Base-by-base conservation (phyloP, 257 asterid genomes). In the Craterostigma plantagineum region DNA sequence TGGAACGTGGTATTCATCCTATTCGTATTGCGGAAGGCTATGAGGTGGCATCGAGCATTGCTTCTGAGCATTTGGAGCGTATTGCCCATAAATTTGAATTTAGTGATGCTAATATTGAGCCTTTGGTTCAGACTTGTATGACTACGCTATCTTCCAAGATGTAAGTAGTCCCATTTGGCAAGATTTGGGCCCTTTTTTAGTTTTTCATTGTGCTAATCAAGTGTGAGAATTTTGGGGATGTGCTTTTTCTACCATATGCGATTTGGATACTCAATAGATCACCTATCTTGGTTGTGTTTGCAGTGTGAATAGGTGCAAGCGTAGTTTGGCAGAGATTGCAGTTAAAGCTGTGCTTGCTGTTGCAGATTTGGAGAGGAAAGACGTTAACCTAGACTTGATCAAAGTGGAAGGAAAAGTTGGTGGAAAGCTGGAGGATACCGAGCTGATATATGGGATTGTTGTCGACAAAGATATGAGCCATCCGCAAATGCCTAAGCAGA, bases 381-480 rank as follows among this genome's bases (percentile, higher is more conserved):
- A 78, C 60, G 86, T 78, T 34, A 78, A 78, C 63, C 54, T 78
- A 58, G 86, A 78, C 73, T 51, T 78, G 16, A 74, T 78, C 51
- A 78, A 78, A 68, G 81, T 78, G 11, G 92, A 78, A 52, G 86
- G 92, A 14, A 74, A 74, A 64, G 92, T 74, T 4, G 92, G 92
- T 40, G 92, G 86, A 41, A 78, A 78, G 68, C 49, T 78, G 53
- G 86, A 78, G 76, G 92, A 78, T 46, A 68, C 92, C 4, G 92
- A 78, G 45, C 55, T 74, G 35, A 60, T 78, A 39, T 59, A 74
- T 60, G 92, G 92, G 39, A 74, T 78, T 43, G 52, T 78, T 48
- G 77, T 78, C 11, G 92, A 78, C 68, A 78, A 78, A 57, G 92
- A 78, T 52, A 74, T 71, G 92, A 74, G 85, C 64, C 92, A 78